Base-by-base conservation (phyloP, 1,284 basidiomycete species). In the Pyrrhoderma noxium region DNA sequence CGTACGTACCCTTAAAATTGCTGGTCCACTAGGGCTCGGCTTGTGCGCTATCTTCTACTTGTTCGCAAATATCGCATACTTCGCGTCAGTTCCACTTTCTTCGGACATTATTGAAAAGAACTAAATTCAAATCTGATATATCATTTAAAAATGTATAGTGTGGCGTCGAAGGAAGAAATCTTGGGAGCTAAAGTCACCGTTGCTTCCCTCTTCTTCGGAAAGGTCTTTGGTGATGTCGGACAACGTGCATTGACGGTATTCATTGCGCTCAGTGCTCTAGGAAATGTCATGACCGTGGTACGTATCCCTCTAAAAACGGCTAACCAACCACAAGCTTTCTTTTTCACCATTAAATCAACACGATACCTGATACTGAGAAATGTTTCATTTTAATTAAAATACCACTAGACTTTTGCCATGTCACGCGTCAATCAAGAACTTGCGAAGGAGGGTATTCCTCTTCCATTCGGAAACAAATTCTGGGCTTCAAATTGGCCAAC, bases 31-130 rank as follows among this genome's bases (percentile, higher is more conserved):
- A 5, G 79, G 75, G 2, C 58, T 79, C 8, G 64, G 68, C 3
- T 67, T 75, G 13, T 74, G 74, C 34, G 67, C 75, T 0, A 49
- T 66, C 2, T 61, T 79, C 9, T 80, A 80, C 47, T 53, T 79
- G 14, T 61, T 80, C 2, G 71, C 74, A 3, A 79, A 81, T 45
- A 63, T 80, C 7, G 71, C 79, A 0, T 78, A 76, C 57, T 78
- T 79, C 49, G 68, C 73, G 22, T 47, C 60, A 52, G 54, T 64
- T 3, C 40, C 22, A 3, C 18, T 55, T 44, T 13, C 3, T 43
- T 22, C 52, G 25, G 14, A 50, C 13, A 39, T 39, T 14, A 40
- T 22, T 27, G 18, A 19, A 40, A 14, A 25, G 8, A 38, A 2
- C 27, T 49, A 34, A 13, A 14, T 40, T n/a, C 25, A 8, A 1